Percentiles rank a stretch among this genome's conserved stretches.
phyloP scores from a whole-genome alignment of 345 rosid species.

The Leavenworthia alabamica region DNA sequence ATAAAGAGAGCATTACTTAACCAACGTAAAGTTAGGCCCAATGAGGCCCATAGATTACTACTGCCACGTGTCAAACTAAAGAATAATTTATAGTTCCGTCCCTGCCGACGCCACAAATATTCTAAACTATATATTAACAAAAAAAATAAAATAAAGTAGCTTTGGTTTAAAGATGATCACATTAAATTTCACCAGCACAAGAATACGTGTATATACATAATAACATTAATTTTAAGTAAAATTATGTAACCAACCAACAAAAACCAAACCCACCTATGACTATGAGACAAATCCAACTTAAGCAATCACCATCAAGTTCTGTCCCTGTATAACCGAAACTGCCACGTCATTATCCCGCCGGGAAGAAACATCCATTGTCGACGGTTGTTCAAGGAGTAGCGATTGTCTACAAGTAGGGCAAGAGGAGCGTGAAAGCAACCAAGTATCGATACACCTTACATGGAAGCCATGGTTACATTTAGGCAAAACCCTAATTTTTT shows the following conservation, averaged over 20 bases:
- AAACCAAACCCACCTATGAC: background rate
- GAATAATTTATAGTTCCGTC: too few species aligned
- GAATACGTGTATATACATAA: background rate
- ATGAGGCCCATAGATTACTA: background rate
- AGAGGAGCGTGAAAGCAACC: slow-evolving; percentile 59
- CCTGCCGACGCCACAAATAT: background rate
- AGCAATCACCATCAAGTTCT: background rate
- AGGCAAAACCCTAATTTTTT: slow-evolving; percentile 61
- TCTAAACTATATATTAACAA: background rate
- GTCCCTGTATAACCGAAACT: slow-evolving; percentile 10
- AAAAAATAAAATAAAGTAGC: background rate
- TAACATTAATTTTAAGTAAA: slow-evolving; percentile 10
- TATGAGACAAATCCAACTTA: slow-evolving; percentile 5
- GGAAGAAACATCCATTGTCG: slow-evolving; percentile 19
- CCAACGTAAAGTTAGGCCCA: background rate
- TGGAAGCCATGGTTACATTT: slow-evolving; percentile 70
- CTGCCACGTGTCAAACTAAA: background rate
- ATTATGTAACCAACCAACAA: slow-evolving; percentile 9
- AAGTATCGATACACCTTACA: slow-evolving; percentile 59
- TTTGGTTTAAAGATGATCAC: background rate
- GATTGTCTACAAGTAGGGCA: slow-evolving; percentile 71
- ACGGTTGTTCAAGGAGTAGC: slow-evolving; percentile 36
- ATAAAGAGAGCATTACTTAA: background rate
- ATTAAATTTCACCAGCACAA: slow-evolving; percentile 9
- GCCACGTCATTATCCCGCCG: slow-evolving; percentile 28